Evolutionary conservation across 148 eudicot genomes (phyloP).

Genomic region (Camellia lanceoleosa): DNA sequence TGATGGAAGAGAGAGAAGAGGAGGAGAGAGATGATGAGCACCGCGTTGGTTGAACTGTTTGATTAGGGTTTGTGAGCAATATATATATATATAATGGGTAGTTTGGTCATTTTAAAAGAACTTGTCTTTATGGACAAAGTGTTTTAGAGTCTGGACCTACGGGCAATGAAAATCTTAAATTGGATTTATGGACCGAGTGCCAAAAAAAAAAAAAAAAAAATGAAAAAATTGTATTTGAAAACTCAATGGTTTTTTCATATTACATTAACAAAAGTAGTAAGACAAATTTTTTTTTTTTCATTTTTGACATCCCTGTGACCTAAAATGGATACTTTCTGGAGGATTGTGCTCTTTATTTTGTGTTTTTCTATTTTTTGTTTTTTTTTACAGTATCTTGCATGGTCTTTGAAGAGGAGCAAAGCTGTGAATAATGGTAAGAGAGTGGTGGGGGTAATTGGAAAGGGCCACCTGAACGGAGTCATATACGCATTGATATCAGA

Average conservation of each 20-base stretch:
- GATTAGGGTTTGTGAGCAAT: too few species aligned
- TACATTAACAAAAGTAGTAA: neutral
- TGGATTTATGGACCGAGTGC: too few species aligned
- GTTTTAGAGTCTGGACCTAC: too few species aligned
- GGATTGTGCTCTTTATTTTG: neutral
- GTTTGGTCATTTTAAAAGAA: too few species aligned
- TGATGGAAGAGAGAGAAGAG: too few species aligned
- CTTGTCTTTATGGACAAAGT: too few species aligned
- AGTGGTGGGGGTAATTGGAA: slow-evolving; percentile 95
- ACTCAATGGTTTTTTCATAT: too few species aligned
- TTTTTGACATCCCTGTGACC: neutral
- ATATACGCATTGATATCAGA: slow-evolving; percentile 79
- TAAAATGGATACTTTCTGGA: neutral
- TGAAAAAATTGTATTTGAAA: neutral
- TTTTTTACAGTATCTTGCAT: slow-evolving; percentile 69
- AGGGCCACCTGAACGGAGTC: slow-evolving; percentile 92
- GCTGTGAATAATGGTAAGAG: slow-evolving; percentile 76
- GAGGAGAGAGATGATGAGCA: too few species aligned
- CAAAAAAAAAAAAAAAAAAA: too few species aligned
- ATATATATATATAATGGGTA: too few species aligned
- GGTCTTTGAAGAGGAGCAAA: slow-evolving; percentile 97
- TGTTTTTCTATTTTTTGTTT: neutral
- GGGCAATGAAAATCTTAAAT: too few species aligned
- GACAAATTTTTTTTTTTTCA: neutral
- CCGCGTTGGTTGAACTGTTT: too few species aligned